Conservation (phyloP, 352 stramenopile genomes). For the Globisporangium ultimum region DNA sequence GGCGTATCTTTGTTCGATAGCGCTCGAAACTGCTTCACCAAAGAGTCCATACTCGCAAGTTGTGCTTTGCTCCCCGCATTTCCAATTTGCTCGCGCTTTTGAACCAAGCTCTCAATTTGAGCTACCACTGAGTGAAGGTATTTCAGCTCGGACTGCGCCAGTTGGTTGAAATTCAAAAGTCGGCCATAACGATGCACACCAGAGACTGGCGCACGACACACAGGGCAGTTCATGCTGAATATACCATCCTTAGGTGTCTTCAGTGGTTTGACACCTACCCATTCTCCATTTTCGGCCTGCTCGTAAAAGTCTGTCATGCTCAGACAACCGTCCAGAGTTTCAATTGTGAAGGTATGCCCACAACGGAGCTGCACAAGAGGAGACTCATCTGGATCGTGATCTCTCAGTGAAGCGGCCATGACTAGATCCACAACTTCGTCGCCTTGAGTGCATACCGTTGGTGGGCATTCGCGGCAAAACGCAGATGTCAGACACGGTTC, state of each 20-base stretch:
- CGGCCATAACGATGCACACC: conserved; percentile 13
- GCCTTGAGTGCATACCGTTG: conserved; percentile 2
- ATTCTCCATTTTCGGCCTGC: neutral
- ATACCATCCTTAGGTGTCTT: neutral
- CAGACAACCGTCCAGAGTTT: conserved; percentile 39
- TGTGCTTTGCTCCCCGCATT: neutral
- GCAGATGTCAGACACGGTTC: conserved; percentile 29
- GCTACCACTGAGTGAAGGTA: neutral
- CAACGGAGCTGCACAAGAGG: conserved; percentile 40
- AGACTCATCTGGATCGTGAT: conserved; percentile 38
- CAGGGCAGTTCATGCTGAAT: conserved; percentile 4
- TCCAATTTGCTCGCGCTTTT: neutral
- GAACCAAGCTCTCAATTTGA: neutral
- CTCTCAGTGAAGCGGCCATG: conserved; percentile 23
- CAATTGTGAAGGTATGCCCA: conserved; percentile 37
- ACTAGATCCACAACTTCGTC: conserved; percentile 36
- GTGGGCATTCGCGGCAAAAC: conserved; percentile 30
- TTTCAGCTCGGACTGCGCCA: conserved; percentile 2
- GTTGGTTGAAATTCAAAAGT: conserved; percentile 4
- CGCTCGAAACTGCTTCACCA: neutral
- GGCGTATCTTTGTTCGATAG: conserved; percentile 1
- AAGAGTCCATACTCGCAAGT: neutral
- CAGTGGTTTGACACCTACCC: neutral
- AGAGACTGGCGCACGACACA: conserved; percentile 7
- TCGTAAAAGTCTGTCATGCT: conserved; percentile 1